These are phyloP conservation scores for Xylaria sp. DNA, from an alignment of 2,329 filamentous ascomycete species.

Conservation along the genomic window DNA sequence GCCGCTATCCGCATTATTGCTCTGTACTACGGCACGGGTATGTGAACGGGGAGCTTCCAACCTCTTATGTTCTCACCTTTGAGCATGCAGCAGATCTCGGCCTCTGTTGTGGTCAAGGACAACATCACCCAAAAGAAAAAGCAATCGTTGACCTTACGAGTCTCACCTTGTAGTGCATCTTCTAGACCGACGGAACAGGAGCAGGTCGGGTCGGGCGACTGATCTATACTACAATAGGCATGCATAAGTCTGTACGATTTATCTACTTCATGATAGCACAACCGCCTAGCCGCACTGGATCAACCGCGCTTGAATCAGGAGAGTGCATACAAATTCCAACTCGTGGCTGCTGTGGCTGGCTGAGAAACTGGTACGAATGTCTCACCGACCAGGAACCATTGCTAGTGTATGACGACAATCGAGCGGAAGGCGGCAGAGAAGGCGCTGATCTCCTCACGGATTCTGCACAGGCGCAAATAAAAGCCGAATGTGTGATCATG, in stretches of 20 bases:
- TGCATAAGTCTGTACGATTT: too few relatives aligned
- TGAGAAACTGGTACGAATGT: not conserved
- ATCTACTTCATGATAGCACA: not conserved
- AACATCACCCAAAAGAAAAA: not conserved
- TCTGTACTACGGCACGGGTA: not conserved
- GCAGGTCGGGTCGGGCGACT: conserved; percentile 1
- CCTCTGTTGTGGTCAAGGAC: not conserved
- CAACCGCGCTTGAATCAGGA: not conserved
- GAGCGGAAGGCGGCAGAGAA: not conserved
- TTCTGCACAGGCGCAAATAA: not conserved
- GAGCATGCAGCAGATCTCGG: not conserved
- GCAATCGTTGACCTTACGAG: not conserved
- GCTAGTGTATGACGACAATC: not conserved
- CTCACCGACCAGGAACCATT: not conserved
- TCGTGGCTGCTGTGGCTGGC: not conserved
- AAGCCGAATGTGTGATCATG: not conserved
- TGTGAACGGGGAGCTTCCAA: not conserved
- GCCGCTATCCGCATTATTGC: not conserved
- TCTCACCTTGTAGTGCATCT: not conserved
- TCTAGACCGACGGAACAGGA: too few relatives aligned
- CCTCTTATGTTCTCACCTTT: not conserved
- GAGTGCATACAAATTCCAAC: not conserved
- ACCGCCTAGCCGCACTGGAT: not conserved
- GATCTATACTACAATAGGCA: not conserved
- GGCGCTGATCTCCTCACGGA: not conserved